Evolutionary conservation across 768 basidiomycete genomes (phyloP), one percentile per base, ranked within the genome.

Genomic region (Boletus tylopilopsis): DNA sequence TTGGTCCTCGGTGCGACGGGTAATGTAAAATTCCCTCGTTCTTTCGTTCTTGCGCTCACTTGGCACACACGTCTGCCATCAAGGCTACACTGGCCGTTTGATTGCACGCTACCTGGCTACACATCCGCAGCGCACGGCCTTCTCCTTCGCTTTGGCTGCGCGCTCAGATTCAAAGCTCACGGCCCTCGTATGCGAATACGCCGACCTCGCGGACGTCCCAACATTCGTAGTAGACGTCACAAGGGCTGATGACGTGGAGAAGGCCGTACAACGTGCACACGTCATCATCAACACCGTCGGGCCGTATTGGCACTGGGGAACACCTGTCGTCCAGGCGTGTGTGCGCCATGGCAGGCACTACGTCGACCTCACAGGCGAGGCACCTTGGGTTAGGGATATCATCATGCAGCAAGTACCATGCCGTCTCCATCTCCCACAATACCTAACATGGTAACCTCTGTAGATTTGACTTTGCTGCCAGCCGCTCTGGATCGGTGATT

Each of bases 361-460:
- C 63, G 82, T 92, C 23, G 94, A 97, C 67, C 71, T 94, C 29
- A 81, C 86, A 2, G 86, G 87, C 8, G 92, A 94, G 64, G 68
- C 76, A 0, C 69, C 73, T 3, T 93, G 85, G 81, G 76, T 87
- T 39, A 70, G 69, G 52, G 69, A 80, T 13, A 84, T 90, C 42
- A 80, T 90, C 40, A 29, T 68, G 24, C 63, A 76, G 85, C 82
- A 55, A 59, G 81, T 71, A 27, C 22, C 40, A 47, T 42, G 48
- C 18, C 44, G 15, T 45, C 39, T 59, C 45, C 47, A 35, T 49
- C 35, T 23, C 9, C 30, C 27, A 34, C 36, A 37, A 32, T 44
- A 36, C 29, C 42, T 55, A 42, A 50, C 52, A 47, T 38, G 55
- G 59, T 45, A 45, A 59, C 29, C 47, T 50, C 41, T 33, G 16